Percentiles rank a stretch among this genome's conserved stretches.
These are phyloP conservation scores for Fraxinus cuspidata DNA, from an alignment of 257 asterid species.

Conservation along the genomic window DNA sequence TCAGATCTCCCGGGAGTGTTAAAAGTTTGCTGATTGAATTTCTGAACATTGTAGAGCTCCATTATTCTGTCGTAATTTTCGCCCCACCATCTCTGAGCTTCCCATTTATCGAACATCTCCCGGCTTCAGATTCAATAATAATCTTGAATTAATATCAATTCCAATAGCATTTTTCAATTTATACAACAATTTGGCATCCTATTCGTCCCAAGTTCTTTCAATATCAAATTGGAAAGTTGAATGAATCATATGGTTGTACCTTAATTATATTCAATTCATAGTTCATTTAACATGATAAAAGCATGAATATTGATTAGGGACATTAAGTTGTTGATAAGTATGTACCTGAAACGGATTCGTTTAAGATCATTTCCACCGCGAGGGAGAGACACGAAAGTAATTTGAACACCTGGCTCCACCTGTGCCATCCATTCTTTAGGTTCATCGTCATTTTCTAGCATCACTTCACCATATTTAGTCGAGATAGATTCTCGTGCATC, in stretches of 20 bases:
- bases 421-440: constrained; percentile 65
- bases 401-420: constrained; percentile 67
- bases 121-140: constrained; percentile 40
- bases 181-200: background rate
- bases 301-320: too few relatives aligned
- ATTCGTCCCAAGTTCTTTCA: too few relatives aligned
- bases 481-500: constrained; percentile 15
- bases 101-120: constrained; percentile 63
- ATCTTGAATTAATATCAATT: constrained; percentile 2
- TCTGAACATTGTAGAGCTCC: constrained; percentile 66
- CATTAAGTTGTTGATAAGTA: background rate
- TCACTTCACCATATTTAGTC: constrained; percentile 25
- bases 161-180: background rate
- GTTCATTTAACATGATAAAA: background rate
- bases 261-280: background rate
- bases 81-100: constrained; percentile 70
- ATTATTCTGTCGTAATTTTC: constrained; percentile 60
- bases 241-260: background rate
- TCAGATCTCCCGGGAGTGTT: constrained; percentile 55
- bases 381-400: constrained; percentile 59
- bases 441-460: constrained; percentile 44
- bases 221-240: too few relatives aligned
- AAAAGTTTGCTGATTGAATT: constrained; percentile 56
- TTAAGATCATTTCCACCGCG: constrained; percentile 60
- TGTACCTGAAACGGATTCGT: constrained; percentile 62